Conservation (phyloP, 208 protist genomes). For the Leishmania braziliensis region DNA sequence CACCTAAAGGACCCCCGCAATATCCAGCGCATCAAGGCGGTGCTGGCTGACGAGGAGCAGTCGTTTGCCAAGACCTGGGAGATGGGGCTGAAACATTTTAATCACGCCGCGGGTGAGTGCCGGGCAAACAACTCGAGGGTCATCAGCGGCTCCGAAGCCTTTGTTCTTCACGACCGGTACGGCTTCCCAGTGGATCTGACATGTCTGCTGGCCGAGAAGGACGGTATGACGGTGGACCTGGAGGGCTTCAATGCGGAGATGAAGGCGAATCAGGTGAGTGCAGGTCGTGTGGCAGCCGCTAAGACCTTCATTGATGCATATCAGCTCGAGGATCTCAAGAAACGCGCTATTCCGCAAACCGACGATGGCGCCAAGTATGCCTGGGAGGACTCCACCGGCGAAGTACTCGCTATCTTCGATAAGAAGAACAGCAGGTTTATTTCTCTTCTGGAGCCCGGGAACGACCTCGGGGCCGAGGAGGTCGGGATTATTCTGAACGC, state of each 20-base stretch:
- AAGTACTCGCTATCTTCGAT: constrained; percentile 87
- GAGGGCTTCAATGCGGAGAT: constrained; percentile 86
- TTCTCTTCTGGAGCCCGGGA: constrained; percentile 50
- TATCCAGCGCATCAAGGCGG: constrained; percentile 86
- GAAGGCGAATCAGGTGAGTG: constrained; percentile 75
- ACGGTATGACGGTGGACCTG: constrained; percentile 83
- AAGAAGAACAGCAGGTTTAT: constrained; percentile 76
- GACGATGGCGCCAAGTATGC: constrained; percentile 96
- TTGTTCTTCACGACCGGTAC: constrained; percentile 96
- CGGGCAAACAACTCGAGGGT: constrained; percentile 53
- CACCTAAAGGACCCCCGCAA: constrained; percentile 86
- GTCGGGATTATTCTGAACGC: constrained; percentile 93
- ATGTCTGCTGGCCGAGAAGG: constrained; percentile 97
- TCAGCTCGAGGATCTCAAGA: constrained; percentile 87
- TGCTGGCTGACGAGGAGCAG: constrained; percentile 96
- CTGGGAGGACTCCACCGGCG: constrained; percentile 80
- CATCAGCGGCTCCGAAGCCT: constrained; percentile 91
- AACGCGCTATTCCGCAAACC: constrained; percentile 78
- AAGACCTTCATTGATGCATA: constrained; percentile 89
- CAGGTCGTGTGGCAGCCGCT: constrained; percentile 62
- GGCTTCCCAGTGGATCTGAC: constrained; percentile 99
- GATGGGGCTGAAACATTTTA: constrained; percentile 94
- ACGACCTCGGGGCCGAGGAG: constrained; percentile 58
- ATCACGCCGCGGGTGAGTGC: constrained; percentile 72
- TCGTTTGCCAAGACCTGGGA: constrained; percentile 96